A percentile compares a stretch with the other conserved stretches of the same genome.
Conservation (phyloP, 2,329 filamentous ascomycete genomes). For the Fusarium pilosicola region DNA sequence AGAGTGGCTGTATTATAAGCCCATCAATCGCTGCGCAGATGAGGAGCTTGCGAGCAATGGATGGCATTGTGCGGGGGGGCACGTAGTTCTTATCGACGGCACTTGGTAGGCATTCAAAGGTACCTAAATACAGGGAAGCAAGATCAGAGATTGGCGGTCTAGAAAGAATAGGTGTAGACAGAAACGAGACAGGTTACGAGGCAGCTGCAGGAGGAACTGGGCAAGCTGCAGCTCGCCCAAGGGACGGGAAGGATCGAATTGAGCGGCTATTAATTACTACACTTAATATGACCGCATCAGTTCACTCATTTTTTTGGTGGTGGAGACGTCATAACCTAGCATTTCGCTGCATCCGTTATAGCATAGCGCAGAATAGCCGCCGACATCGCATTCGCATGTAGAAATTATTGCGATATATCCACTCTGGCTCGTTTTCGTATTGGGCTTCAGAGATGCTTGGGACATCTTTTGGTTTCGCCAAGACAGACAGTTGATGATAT, state of each 20-base stretch:
- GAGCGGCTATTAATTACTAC: slow-evolving; percentile 26
- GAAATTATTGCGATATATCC: slow-evolving; percentile 20
- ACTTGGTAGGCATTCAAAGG: slow-evolving; percentile 14
- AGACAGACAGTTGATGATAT: slow-evolving; percentile 39
- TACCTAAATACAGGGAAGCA: background rate
- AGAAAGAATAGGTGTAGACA: background rate
- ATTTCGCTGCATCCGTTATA: slow-evolving; percentile 23
- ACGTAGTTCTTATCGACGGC: slow-evolving; percentile 15
- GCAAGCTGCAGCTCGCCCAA: slow-evolving; percentile 20
- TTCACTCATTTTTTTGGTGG: slow-evolving; percentile 13
- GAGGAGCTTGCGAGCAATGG: slow-evolving; percentile 80
- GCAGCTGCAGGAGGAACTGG: slow-evolving; percentile 1
- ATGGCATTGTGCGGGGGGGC: slow-evolving; percentile 68
- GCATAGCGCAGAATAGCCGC: slow-evolving; percentile 20
- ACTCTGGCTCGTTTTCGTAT: slow-evolving; percentile 38
- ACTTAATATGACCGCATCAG: slow-evolving; percentile 38
- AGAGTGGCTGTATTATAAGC: slow-evolving; percentile 79
- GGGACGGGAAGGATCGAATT: background rate
- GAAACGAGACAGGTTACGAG: background rate
- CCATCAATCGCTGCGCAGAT: slow-evolving; percentile 86
- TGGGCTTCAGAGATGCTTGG: background rate
- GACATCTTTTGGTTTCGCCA: slow-evolving; percentile 12
- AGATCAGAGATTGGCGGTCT: background rate
- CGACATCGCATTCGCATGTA: slow-evolving; percentile 39
- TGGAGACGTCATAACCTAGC: slow-evolving; percentile 42